phyloP scores from a whole-genome alignment of 257 asterid genomes.

The Nicotiana otophora region DNA sequence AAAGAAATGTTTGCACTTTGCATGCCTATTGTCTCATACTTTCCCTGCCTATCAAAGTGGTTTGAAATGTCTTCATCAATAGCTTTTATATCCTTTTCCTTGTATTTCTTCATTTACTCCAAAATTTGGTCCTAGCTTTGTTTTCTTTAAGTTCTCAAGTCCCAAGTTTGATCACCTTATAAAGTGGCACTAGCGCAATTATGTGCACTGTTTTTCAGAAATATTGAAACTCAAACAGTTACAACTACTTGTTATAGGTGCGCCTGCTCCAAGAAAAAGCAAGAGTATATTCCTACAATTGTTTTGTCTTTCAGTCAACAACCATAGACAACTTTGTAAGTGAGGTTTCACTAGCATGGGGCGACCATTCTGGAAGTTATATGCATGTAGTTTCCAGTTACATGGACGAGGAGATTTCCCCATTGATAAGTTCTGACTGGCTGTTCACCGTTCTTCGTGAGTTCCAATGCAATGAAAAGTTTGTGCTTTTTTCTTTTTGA shows the following conservation, averaged over 20 bases:
- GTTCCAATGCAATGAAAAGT: conserved; percentile 18
- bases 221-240: conserved; percentile 4
- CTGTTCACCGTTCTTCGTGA: conserved; percentile 57
- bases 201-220: conserved; percentile 7
- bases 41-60: not conserved
- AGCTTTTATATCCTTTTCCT: not conserved
- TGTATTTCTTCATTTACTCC: not conserved
- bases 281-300: conserved; percentile 33
- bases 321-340: conserved; percentile 35
- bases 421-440: conserved; percentile 39
- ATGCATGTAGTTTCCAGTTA: conserved; percentile 48
- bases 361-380: conserved; percentile 34
- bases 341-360: conserved; percentile 47
- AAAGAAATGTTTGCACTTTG: not conserved
- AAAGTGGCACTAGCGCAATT: not conserved
- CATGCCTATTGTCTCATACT: not conserved
- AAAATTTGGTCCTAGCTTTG: not conserved
- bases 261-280: conserved; percentile 52
- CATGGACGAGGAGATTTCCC: conserved; percentile 29
- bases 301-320: conserved; percentile 36
- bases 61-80: not conserved
- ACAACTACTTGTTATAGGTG: conserved; percentile 37
- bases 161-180: not conserved
- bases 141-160: not conserved
- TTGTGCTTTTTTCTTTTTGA: not conserved